Evolutionary conservation across 306 rosid species (phyloP), one percentile per base, ranked within the genome.

Genomic region (Castanopsis chinensis): DNA sequence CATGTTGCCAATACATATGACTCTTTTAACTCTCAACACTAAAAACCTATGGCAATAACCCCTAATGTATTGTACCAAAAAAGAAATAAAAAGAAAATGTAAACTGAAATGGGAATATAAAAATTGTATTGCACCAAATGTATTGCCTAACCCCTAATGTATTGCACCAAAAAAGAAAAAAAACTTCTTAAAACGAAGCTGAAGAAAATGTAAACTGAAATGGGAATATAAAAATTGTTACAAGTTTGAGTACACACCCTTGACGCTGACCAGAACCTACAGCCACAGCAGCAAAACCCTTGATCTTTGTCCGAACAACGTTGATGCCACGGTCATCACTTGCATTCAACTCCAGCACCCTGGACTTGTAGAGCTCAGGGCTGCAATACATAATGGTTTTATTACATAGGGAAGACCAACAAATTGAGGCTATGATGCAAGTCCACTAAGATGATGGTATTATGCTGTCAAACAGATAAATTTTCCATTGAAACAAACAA

Each of bases 261-360:
- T 83, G 89, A 20, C 70, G 83, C 43, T 77, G 88, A 69, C 33
- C 77, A 27, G 91, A 78, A 77, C 93, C 90, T 53, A 93, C 98
- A 63, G 99, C 96, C 15, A 90, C 87, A n/a, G 87, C 93, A 27
- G 98, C 99, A 78, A 95, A 95, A 87, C 88, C 86, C 59, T 95
- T 95, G 7, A 95, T 95, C 86, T 93, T 95, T 68, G 99, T 95
- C 76, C 98, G 85, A 61, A 95, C 99, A 77, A 95, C 94, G 59
- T 93, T 93, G 77, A 95, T 95, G 55, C 97, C 99, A 58, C 96
- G 95, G 71, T 95, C 99, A 85, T 91, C 99, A 85, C 99, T 95
- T 21, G 99, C 99, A 93, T 95, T 95, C 49, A 95, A 86, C 89
- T 95, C 98, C 86, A 90, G 81, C 73, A 93, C 98, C 89, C 99